Evolutionary conservation across 306 rosid species (phyloP).

Genomic region (Begonia peltatifolia): DNA sequence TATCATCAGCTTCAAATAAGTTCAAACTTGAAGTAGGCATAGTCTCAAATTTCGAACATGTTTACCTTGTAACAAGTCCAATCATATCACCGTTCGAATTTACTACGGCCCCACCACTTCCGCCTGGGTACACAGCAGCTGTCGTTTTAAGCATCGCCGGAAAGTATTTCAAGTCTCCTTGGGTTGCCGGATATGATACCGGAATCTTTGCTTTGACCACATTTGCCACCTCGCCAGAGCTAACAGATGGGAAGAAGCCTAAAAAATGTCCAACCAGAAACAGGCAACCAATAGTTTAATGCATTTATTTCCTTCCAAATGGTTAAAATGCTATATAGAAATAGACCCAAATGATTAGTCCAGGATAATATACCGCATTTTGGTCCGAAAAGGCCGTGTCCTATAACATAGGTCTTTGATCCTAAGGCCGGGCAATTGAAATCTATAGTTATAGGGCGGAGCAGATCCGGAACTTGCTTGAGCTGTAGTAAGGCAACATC

Average conservation of each 20-base stretch:
- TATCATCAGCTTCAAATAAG: not conserved
- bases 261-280: slow-evolving; percentile 7
- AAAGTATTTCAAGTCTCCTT: slow-evolving; percentile 20
- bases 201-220: slow-evolving; percentile 57
- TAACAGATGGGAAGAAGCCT: slow-evolving; percentile 76
- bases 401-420: slow-evolving; percentile 71
- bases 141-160: slow-evolving; percentile 93
- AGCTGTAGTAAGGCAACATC: slow-evolving; percentile 85
- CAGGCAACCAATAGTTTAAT: slow-evolving; percentile 7
- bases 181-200: slow-evolving; percentile 29
- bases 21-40: not conserved
- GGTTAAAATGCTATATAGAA: not conserved
- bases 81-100: slow-evolving; percentile 81
- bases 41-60: not conserved
- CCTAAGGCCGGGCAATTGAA: slow-evolving; percentile 55
- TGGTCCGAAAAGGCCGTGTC: slow-evolving; percentile 88
- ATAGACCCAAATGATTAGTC: slow-evolving; percentile 2
- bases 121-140: slow-evolving; percentile 93
- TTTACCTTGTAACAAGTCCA: slow-evolving; percentile 88
- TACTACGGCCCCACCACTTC: slow-evolving; percentile 92
- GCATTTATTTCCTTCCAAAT: not conserved
- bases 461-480: slow-evolving; percentile 47
- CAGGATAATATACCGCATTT: slow-evolving; percentile 48
- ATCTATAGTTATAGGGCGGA: slow-evolving; percentile 45
- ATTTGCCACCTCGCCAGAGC: slow-evolving; percentile 81